phyloP scores from a whole-genome alignment of 116 monocot genomes.

The Zostera marina region DNA sequence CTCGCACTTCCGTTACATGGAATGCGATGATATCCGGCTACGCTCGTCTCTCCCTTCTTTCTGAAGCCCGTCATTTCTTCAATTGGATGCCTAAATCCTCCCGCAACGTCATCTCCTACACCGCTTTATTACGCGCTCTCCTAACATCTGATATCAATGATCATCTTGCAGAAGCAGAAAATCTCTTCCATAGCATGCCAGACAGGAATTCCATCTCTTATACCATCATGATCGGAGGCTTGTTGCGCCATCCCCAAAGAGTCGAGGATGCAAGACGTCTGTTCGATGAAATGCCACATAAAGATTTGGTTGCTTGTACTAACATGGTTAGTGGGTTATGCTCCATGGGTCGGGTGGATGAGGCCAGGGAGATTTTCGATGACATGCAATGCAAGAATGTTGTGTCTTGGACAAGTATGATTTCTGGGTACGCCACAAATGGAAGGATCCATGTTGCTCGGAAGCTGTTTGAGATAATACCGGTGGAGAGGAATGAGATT shows the following conservation, averaged over 20 bases:
- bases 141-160: slow-evolving; percentile 13
- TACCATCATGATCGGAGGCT: slow-evolving; percentile 61
- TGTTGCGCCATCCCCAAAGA: slow-evolving; percentile 26
- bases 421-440: slow-evolving; percentile 50
- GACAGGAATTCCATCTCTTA: slow-evolving; percentile 64
- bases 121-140: slow-evolving; percentile 51
- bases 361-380: slow-evolving; percentile 62
- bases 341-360: slow-evolving; percentile 22
- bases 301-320: slow-evolving; percentile 58
- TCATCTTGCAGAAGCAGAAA: slow-evolving; percentile 29
- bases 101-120: slow-evolving; percentile 60
- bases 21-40: slow-evolving; percentile 61
- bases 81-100: slow-evolving; percentile 30
- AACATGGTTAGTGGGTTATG: slow-evolving; percentile 63
- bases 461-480: slow-evolving; percentile 87
- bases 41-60: slow-evolving; percentile 11
- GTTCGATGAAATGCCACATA: slow-evolving; percentile 54
- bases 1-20: slow-evolving; percentile 39
- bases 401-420: slow-evolving; percentile 73
- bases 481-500: slow-evolving; percentile 55
- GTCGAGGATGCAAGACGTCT: slow-evolving; percentile 43
- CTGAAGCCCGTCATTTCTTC: slow-evolving; percentile 30
- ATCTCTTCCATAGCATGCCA: slow-evolving; percentile 40
- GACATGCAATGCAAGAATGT: slow-evolving; percentile 57
- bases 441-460: slow-evolving; percentile 43